Conservation (phyloP, 2,329 filamentous ascomycete genomes). For the Fusarium incarnatum region DNA sequence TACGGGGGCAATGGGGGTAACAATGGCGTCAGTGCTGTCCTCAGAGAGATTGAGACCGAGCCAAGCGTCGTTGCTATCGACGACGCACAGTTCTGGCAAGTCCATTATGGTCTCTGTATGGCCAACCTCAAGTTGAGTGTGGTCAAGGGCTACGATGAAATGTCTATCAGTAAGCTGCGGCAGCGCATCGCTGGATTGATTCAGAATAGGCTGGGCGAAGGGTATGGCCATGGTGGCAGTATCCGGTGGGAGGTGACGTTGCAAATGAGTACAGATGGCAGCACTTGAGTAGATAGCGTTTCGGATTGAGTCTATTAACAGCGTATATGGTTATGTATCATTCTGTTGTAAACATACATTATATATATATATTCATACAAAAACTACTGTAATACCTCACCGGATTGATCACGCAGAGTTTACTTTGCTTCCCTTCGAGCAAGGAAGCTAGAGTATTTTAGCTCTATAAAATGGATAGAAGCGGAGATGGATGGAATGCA, state of each 20-base stretch:
- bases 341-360: not conserved
- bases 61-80: slow-evolving; percentile 81
- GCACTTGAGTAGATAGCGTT: slow-evolving; percentile 24
- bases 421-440: too few species aligned
- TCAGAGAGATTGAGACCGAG: slow-evolving; percentile 86
- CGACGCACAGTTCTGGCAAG: slow-evolving; percentile 97
- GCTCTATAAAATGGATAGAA: too few species aligned
- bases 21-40: slow-evolving; percentile 74
- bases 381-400: not conserved
- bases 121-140: slow-evolving; percentile 89
- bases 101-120: slow-evolving; percentile 96
- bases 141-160: slow-evolving; percentile 72
- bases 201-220: slow-evolving; percentile 86
- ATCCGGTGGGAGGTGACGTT: slow-evolving; percentile 94
- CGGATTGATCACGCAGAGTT: not conserved
- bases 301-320: not conserved
- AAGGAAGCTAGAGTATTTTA: too few species aligned
- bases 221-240: slow-evolving; percentile 82
- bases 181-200: slow-evolving; percentile 82
- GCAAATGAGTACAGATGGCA: slow-evolving; percentile 69
- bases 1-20: slow-evolving; percentile 64
- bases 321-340: not conserved
- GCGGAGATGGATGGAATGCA: too few species aligned
- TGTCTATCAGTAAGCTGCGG: slow-evolving; percentile 77
- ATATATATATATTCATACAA: not conserved